These are phyloP conservation scores for Coemansia sp. DNA, from an alignment of 192 early-diverging fungal species.

Conservation along the genomic window DNA sequence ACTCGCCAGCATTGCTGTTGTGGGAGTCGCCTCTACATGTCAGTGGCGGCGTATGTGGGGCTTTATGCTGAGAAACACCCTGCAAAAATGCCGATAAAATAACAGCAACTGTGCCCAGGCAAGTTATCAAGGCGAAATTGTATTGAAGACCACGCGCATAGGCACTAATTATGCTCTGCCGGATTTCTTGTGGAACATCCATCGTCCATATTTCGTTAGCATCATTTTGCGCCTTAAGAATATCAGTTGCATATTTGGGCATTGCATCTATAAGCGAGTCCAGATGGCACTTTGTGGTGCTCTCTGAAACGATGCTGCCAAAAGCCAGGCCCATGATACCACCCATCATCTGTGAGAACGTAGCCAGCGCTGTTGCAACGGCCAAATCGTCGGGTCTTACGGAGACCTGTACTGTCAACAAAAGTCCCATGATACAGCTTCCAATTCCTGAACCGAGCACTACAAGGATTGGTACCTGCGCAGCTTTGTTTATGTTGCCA, in stretches of 20 bases:
- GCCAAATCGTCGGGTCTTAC: constrained; percentile 38
- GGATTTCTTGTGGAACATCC: constrained; percentile 29
- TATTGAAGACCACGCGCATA: constrained; percentile 51
- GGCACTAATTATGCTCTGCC: constrained; percentile 39
- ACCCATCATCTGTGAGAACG: constrained; percentile 53
- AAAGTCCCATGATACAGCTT: constrained; percentile 45
- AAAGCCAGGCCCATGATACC: constrained; percentile 54
- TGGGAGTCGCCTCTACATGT: constrained; percentile 1
- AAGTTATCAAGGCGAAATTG: constrained; percentile 48
- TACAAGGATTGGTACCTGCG: constrained; percentile 39
- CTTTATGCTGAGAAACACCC: constrained; percentile 43
- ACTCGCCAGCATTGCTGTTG: constrained; percentile 17
- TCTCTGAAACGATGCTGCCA: constrained; percentile 48
- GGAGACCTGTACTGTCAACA: constrained; percentile 48
- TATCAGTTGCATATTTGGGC: constrained; percentile 40
- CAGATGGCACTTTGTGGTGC: constrained; percentile 39
- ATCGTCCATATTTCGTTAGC: constrained; percentile 48
- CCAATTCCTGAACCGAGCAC: constrained; percentile 53
- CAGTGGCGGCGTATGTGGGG: constrained; percentile 23
- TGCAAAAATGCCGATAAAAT: constrained; percentile 42
- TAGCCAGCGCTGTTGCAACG: constrained; percentile 48
- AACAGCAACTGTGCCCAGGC: constrained; percentile 31
- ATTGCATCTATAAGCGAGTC: constrained; percentile 22
- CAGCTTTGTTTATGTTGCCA: constrained; percentile 32
- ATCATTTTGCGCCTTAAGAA: constrained; percentile 46